Evolutionary conservation across 1,284 basidiomycete species (phyloP).

Genomic region (Neonothopanus nambi): DNA sequence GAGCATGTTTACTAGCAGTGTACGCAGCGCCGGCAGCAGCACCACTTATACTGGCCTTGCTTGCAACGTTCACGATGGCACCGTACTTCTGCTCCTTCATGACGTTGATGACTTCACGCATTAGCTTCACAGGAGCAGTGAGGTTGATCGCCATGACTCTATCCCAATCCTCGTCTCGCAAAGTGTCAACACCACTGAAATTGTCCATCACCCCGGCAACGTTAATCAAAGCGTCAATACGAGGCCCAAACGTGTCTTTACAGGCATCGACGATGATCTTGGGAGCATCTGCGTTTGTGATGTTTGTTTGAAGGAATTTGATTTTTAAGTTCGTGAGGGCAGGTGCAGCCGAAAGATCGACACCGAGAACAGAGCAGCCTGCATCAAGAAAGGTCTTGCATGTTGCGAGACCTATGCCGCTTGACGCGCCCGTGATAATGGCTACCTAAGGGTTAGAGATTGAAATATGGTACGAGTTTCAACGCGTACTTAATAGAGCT

Average conservation of each 20-base stretch:
- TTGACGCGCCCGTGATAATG: slow-evolving; percentile 24
- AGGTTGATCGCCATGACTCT: slow-evolving; percentile 19
- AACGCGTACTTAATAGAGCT: too few relatives aligned
- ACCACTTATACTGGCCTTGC: slow-evolving; percentile 19
- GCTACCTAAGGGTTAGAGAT: slow-evolving; percentile 6
- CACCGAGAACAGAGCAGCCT: slow-evolving; percentile 18
- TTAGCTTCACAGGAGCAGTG: slow-evolving; percentile 19
- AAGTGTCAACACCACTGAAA: slow-evolving; percentile 12
- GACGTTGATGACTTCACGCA: slow-evolving; percentile 20
- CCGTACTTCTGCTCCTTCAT: slow-evolving; percentile 20
- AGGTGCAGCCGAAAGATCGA: slow-evolving; percentile 14
- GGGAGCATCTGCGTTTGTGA: slow-evolving; percentile 5
- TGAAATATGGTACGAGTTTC: too few relatives aligned
- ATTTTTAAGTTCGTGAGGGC: neutral
- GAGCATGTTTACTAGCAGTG: slow-evolving; percentile 21
- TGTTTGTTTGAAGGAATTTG: neutral
- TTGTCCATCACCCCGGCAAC: slow-evolving; percentile 21
- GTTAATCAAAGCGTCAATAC: slow-evolving; percentile 20
- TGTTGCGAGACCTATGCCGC: slow-evolving; percentile 35
- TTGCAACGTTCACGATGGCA: slow-evolving; percentile 21
- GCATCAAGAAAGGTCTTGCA: slow-evolving; percentile 27
- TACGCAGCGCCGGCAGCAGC: slow-evolving; percentile 20
- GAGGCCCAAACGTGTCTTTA: too few relatives aligned
- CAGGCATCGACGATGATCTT: neutral
- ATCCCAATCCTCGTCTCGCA: slow-evolving; percentile 19